A percentile compares a stretch with the other conserved stretches of the same genome.
Evolutionary conservation across 1,139 yeast species (phyloP).

Genomic region (Petasospora rhodanensis): DNA sequence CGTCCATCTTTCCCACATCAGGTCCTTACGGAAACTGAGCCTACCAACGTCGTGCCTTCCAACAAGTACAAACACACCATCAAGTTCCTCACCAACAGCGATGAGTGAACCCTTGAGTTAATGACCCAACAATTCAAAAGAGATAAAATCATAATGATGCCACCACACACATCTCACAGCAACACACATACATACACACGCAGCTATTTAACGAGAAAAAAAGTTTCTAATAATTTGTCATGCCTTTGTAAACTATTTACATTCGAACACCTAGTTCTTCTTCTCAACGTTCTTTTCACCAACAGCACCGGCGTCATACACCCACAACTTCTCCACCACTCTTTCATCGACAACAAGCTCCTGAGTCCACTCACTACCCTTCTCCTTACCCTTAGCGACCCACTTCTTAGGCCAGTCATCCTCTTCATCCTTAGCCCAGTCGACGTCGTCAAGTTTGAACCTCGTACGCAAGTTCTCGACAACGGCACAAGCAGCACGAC

Average conservation of each 20-base stretch:
- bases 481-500: slow-evolving; percentile 55
- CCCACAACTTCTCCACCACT: slow-evolving; percentile 50
- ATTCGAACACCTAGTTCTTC: too few species aligned
- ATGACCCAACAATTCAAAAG: slow-evolving; percentile 4
- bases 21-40: too few species aligned
- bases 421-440: slow-evolving; percentile 66
- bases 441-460: slow-evolving; percentile 49
- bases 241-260: too few species aligned
- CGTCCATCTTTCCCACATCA: too few species aligned
- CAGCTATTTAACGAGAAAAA: slow-evolving; percentile 1
- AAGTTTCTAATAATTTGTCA: neutral
- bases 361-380: slow-evolving; percentile 84
- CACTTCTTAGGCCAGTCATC: slow-evolving; percentile 87
- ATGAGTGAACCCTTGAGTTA: too few species aligned
- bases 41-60: neutral
- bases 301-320: slow-evolving; percentile 35
- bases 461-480: slow-evolving; percentile 55
- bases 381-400: slow-evolving; percentile 68
- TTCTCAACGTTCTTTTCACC: slow-evolving; percentile 1
- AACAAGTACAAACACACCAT: slow-evolving; percentile 20
- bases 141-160: too few species aligned
- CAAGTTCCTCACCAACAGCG: slow-evolving; percentile 19
- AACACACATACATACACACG: too few species aligned
- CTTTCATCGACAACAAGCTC: slow-evolving; percentile 69
- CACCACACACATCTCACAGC: too few species aligned